phyloP scores from a whole-genome alignment of 371 early-diverging fungal genomes.

The Sporodiniella umbellata region DNA sequence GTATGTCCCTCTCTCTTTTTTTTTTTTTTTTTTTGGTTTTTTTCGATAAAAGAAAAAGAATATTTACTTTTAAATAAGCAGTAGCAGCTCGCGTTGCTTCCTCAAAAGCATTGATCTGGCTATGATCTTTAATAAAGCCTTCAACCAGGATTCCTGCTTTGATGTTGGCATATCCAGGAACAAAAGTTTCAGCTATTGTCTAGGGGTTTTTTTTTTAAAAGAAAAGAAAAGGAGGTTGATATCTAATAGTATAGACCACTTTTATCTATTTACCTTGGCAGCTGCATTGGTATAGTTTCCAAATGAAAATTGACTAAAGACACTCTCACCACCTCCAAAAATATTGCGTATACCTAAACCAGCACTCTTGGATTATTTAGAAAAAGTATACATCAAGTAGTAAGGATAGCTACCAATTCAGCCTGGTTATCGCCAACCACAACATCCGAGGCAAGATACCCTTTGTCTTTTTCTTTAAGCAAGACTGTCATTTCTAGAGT shows the following conservation, averaged over 20 bases:
- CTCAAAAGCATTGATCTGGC: slow-evolving; percentile 32
- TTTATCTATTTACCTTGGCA: slow-evolving; percentile 50
- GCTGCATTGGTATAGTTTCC: slow-evolving; percentile 69
- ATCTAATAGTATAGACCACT: neutral
- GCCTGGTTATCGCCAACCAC: slow-evolving; percentile 35
- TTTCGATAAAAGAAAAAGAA: no score
- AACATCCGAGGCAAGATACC: slow-evolving; percentile 23
- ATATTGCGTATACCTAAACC: slow-evolving; percentile 66
- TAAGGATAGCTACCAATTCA: slow-evolving; percentile 30
- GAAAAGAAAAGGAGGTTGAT: neutral
- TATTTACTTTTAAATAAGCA: slow-evolving; percentile 33
- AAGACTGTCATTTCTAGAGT: slow-evolving; percentile 59
- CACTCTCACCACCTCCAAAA: slow-evolving; percentile 82
- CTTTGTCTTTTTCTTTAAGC: slow-evolving; percentile 47
- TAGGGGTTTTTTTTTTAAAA: no score
- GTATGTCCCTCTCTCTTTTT: neutral
- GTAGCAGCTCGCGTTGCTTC: slow-evolving; percentile 24
- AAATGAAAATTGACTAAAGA: slow-evolving; percentile 61
- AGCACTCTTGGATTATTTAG: slow-evolving; percentile 46
- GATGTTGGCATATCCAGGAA: slow-evolving; percentile 30
- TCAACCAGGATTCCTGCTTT: slow-evolving; percentile 32
- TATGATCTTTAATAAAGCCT: slow-evolving; percentile 39
- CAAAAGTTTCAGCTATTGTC: slow-evolving; percentile 26
- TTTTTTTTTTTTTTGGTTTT: neutral
- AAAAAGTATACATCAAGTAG: no score